Evolutionary conservation across 306 rosid species (phyloP), one percentile per base, ranked within the genome.

Genomic region (Dalbergia oliveri): DNA sequence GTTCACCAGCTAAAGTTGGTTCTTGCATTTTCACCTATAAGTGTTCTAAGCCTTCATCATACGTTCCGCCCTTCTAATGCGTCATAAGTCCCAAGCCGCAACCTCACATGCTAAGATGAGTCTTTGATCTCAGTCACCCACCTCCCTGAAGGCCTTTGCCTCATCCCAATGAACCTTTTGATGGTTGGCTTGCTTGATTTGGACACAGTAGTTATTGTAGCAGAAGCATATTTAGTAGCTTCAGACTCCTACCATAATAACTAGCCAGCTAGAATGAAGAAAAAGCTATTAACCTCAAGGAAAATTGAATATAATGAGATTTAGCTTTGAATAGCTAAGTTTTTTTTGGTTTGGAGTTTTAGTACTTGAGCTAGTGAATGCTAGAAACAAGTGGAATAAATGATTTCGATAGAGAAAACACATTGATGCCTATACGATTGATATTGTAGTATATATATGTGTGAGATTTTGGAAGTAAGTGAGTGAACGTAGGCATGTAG

Each of bases 41-140:
- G 79, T 1, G 97, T 91, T 19, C 93, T 73, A 58, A 97, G 97
- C 0, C 97, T 77, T 94, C 98, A 14, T 94, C 98, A 66, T n/a
- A n/a, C n/a, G n/a, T n/a, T n/a, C n/a, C n/a, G n/a, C 26, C 91
- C 98, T 81, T 94, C 98, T 0, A 94, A 97, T 0, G 97, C 86
- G 77, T 94, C 98, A 43, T 92, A 94, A 50, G 98, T 94, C 57
- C 98, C 98, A 1, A 94, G 90, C 98, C 97, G 91, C 5, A 94
- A 86, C 66, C 98, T 83, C 7, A 92, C 91, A 19, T 89, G 94
- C 62, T 94, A 94, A 11, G 97, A 91, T 0, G 98, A 94, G 88
- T 94, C 98, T 73, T 94, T 94, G 82, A 92, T 94, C 83, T 94
- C 97, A 11, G 98, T 97, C 8, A 94, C 97, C 98, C 98, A 94